These are phyloP conservation scores for Berberis vulgaris DNA, from an alignment of 164 flowering plant species.

Conservation along the genomic window DNA sequence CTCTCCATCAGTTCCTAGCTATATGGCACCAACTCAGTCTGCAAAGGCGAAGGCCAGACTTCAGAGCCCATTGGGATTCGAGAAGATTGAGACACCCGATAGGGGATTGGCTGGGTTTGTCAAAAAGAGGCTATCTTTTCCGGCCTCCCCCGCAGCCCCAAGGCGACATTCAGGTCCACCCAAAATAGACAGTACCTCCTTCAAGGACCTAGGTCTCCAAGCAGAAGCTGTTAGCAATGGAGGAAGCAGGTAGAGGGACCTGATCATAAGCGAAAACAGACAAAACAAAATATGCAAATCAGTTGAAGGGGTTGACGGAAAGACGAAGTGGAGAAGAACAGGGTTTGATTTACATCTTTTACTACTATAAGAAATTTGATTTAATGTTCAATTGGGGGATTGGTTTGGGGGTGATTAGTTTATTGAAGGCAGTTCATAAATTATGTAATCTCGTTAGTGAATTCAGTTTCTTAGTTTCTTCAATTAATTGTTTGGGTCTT, in stretches of 20 bases:
- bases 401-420: slow-evolving; percentile 8
- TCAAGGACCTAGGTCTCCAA: slow-evolving; percentile 13
- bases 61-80: slow-evolving; percentile 40
- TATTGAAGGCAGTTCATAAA: not conserved
- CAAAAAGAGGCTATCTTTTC: slow-evolving; percentile 64
- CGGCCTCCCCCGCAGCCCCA: slow-evolving; percentile 26
- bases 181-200: slow-evolving; percentile 26
- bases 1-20: slow-evolving; percentile 55
- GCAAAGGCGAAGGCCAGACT: slow-evolving; percentile 47
- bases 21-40: slow-evolving; percentile 58
- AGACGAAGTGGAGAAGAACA: not conserved
- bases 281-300: not conserved
- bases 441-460: not conserved
- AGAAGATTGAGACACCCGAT: slow-evolving; percentile 38
- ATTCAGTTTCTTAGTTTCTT: not conserved
- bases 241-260: slow-evolving; percentile 3
- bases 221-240: slow-evolving; percentile 18
- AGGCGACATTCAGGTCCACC: slow-evolving; percentile 75
- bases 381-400: slow-evolving; percentile 5
- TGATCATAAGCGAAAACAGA: not conserved
- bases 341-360: not conserved
- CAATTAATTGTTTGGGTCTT: not conserved
- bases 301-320: not conserved
- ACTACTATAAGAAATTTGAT: not conserved
- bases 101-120: slow-evolving; percentile 28